These are phyloP conservation scores for Sicyos edulis DNA, from an alignment of 306 rosid genomes.

Conservation along the genomic window DNA sequence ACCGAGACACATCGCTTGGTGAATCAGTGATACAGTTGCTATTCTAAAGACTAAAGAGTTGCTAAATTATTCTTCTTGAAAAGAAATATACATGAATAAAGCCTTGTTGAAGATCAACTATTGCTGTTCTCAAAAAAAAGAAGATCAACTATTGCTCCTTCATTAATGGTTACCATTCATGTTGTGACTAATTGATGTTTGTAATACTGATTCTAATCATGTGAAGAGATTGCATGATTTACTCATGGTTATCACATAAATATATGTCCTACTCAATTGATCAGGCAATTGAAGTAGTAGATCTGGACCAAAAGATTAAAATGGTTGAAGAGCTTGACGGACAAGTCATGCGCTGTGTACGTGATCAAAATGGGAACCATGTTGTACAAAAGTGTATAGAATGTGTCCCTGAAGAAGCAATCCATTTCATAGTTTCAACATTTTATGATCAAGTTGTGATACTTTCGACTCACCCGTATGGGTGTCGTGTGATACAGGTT, in stretches of 20 bases:
- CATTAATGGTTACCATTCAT: not conserved
- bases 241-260: not conserved
- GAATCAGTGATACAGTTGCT: no score
- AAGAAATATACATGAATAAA: not conserved
- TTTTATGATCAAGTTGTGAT: slow-evolving; percentile 85
- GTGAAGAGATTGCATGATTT: slow-evolving; percentile 17
- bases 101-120: no score
- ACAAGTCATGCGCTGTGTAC: slow-evolving; percentile 84
- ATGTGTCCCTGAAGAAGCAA: slow-evolving; percentile 82
- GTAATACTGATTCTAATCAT: not conserved
- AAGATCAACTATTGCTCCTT: not conserved
- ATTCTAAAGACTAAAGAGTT: not conserved
- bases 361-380: slow-evolving; percentile 98
- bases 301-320: slow-evolving; percentile 77
- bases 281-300: slow-evolving; percentile 98
- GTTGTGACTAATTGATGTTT: not conserved
- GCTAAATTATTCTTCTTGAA: not conserved
- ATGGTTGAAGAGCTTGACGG: slow-evolving; percentile 95
- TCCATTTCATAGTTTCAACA: slow-evolving; percentile 69
- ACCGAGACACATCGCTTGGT: not conserved
- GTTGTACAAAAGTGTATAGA: slow-evolving; percentile 94
- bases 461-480: slow-evolving; percentile 92
- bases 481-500: slow-evolving; percentile 65
- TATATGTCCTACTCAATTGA: not conserved
- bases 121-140: no score